These are phyloP conservation scores for Aquilaria yunnanensis DNA, from an alignment of 345 rosid genomes.

Conservation along the genomic window DNA sequence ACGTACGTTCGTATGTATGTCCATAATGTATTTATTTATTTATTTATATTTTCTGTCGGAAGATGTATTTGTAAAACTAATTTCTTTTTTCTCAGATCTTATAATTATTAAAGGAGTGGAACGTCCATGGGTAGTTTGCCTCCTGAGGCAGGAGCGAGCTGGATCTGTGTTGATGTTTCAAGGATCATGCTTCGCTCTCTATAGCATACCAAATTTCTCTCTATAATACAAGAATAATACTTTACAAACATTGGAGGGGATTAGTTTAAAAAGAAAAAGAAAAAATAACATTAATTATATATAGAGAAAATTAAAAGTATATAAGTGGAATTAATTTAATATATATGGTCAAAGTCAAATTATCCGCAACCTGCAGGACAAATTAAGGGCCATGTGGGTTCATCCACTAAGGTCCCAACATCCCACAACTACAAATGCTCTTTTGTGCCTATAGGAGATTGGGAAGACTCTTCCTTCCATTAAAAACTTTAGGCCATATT, in stretches of 20 bases:
- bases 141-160: constrained; percentile 64
- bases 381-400: constrained; percentile 43
- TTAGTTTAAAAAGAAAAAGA: background rate
- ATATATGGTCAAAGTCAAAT: constrained; percentile 19
- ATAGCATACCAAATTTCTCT: constrained; percentile 15
- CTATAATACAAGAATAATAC: constrained; percentile 9
- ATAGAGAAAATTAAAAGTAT: no score
- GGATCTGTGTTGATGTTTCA: constrained; percentile 53
- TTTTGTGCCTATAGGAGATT: constrained; percentile 22
- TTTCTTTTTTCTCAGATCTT: background rate
- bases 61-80: no score
- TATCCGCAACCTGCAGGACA: constrained; percentile 1
- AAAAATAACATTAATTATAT: constrained; percentile 5
- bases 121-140: constrained; percentile 48
- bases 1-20: no score
- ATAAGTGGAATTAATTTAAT: background rate
- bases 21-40: no score
- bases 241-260: background rate
- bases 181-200: constrained; percentile 52
- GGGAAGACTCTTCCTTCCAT: constrained; percentile 3
- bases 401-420: constrained; percentile 71
- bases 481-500: constrained; percentile 30
- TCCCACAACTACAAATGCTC: constrained; percentile 24
- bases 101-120: constrained; percentile 2
- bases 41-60: no score